Evolutionary conservation across 164 flowering plant species (phyloP).

Genomic region (Stephania japonica): DNA sequence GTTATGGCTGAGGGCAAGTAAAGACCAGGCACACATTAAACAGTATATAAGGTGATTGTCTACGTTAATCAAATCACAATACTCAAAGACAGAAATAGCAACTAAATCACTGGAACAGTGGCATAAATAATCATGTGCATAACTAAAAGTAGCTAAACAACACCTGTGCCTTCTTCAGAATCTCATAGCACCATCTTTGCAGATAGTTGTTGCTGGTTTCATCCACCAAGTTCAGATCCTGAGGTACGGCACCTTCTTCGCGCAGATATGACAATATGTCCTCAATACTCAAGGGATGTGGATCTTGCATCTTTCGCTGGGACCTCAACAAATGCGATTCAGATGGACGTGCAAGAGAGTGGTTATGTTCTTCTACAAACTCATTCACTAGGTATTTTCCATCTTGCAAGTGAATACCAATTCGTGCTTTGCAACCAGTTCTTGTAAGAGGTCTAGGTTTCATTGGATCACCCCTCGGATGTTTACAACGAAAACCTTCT

Average conservation of each 20-base stretch:
- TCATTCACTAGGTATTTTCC: slow-evolving; percentile 16
- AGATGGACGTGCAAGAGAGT: slow-evolving; percentile 16
- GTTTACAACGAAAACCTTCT: slow-evolving; percentile 22
- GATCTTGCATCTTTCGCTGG: slow-evolving; percentile 17
- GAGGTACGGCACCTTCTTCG: slow-evolving; percentile 13
- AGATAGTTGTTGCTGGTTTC: slow-evolving; percentile 11
- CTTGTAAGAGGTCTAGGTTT: slow-evolving; percentile 17
- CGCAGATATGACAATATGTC: slow-evolving; percentile 11
- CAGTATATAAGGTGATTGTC: background rate
- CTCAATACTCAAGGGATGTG: slow-evolving; percentile 16
- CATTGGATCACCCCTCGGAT: slow-evolving; percentile 22
- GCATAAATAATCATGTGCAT: background rate
- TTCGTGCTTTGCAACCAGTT: slow-evolving; percentile 22
- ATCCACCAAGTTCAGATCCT: slow-evolving; percentile 11
- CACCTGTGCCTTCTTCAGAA: slow-evolving; percentile 16
- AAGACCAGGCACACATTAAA: background rate
- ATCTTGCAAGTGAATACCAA: slow-evolving; percentile 17
- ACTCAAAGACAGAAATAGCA: background rate
- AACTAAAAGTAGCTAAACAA: background rate
- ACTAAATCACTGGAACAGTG: background rate
- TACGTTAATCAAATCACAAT: background rate
- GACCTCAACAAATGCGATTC: slow-evolving; percentile 19
- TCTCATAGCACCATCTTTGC: slow-evolving; percentile 20
- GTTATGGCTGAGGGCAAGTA: background rate
- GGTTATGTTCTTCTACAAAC: slow-evolving; percentile 19